Conservation (phyloP, 371 early-diverging fungal genomes). For the Batkoa obscura region DNA sequence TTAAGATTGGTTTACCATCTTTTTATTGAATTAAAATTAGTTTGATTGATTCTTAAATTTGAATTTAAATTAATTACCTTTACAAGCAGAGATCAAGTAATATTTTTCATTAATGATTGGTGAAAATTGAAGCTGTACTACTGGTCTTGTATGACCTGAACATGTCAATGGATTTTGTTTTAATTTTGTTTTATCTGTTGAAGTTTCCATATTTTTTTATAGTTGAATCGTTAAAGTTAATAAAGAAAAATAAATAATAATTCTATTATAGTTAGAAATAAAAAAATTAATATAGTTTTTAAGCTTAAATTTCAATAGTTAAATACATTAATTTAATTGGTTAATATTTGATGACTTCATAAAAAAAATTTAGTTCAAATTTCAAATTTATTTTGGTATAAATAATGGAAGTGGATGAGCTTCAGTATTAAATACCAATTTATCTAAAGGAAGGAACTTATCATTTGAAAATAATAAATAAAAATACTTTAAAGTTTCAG, state of each 20-base stretch:
- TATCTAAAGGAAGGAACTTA: slow-evolving; percentile 42
- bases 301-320: too few relatives aligned
- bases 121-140: slow-evolving; percentile 69
- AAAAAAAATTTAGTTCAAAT: too few relatives aligned
- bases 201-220: too few relatives aligned
- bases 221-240: too few relatives aligned
- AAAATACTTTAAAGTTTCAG: slow-evolving; percentile 90
- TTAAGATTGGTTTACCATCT: slow-evolving; percentile 73
- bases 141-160: slow-evolving; percentile 73
- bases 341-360: too few relatives aligned
- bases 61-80: slow-evolving; percentile 30
- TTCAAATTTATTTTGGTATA: too few relatives aligned
- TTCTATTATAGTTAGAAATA: too few relatives aligned
- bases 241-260: too few relatives aligned
- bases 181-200: too few relatives aligned
- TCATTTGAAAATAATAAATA: slow-evolving; percentile 63
- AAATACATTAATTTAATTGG: too few relatives aligned
- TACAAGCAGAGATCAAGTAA: slow-evolving; percentile 70
- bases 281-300: too few relatives aligned
- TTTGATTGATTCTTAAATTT: neutral
- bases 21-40: neutral
- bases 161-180: slow-evolving; percentile 56
- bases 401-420: slow-evolving; percentile 55
- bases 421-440: slow-evolving; percentile 79
- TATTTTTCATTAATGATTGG: slow-evolving; percentile 39